Percentiles rank a stretch among this genome's conserved stretches.
phyloP scores from a whole-genome alignment of 345 rosid species.

The Lepidium sativum region DNA sequence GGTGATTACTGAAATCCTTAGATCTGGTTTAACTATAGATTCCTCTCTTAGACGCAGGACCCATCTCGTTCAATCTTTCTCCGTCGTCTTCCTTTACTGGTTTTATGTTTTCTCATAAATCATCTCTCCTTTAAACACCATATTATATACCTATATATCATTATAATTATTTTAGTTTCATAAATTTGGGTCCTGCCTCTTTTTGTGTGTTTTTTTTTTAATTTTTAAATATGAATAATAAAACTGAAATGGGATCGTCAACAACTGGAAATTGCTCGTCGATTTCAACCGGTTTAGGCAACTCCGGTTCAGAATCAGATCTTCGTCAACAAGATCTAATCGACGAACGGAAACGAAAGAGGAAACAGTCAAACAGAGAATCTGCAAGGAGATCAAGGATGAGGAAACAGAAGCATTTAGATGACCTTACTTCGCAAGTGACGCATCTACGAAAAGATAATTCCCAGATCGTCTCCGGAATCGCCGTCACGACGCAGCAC shows the following conservation, averaged over 20 bases:
- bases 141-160: not conserved
- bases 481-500: slow-evolving; percentile 45
- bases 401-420: slow-evolving; percentile 71
- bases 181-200: slow-evolving; percentile 13
- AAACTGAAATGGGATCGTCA: slow-evolving; percentile 52
- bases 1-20: slow-evolving; percentile 31
- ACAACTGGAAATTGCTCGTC: slow-evolving; percentile 19
- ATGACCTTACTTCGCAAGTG: slow-evolving; percentile 43
- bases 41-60: slow-evolving; percentile 78
- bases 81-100: slow-evolving; percentile 99
- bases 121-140: slow-evolving; percentile 11
- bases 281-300: slow-evolving; percentile 22
- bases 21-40: slow-evolving; percentile 38
- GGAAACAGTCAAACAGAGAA: slow-evolving; percentile 78
- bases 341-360: slow-evolving; percentile 61
- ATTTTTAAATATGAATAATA: slow-evolving; percentile 16
- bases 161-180: not conserved
- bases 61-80: slow-evolving; percentile 98
- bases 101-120: slow-evolving; percentile 77
- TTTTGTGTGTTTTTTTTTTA: not conserved
- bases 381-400: slow-evolving; percentile 85
- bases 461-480: slow-evolving; percentile 34
- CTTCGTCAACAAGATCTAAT: slow-evolving; percentile 28
- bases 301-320: slow-evolving; percentile 59
- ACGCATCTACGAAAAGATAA: slow-evolving; percentile 40